Base-by-base conservation (phyloP, 208 protist species). In the Leishmania tropica region DNA sequence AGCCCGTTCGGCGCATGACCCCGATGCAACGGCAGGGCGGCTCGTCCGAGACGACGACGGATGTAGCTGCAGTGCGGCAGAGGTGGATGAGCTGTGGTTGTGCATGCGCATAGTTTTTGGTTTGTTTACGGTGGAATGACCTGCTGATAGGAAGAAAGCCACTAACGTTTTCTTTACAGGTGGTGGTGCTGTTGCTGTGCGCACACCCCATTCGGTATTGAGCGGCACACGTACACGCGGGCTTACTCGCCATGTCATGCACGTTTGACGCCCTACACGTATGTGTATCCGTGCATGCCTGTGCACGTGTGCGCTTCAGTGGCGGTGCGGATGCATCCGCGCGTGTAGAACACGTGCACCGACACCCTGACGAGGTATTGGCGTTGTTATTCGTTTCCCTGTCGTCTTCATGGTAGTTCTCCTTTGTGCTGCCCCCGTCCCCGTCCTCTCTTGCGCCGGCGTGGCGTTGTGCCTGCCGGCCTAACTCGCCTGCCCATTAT, bases 221-320 rank as follows among this genome's bases (percentile, higher is more conserved):
- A 21, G 37, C 15, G 35, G 11, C 17, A 31, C 37, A n/a, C 65
- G 13, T 19, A 21, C 37, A 71, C 37, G 65, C 17, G 40, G 37
- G 24, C 65, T 4, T 11, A 71, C 65, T n/a, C 15, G 21, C 37
- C 8, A 28, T 45, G n/a, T 45, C 37, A 24, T 37, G 13, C 5
- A 71, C 31, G 10, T 47, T 48, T 7, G 37, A 1, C 37, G 3
- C 37, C 51, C 19, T 76, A 15, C 45, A 28, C 60, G 58, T 68
- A 72, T 71, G 40, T 58, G 45, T 71, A 3, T 79, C 28, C 73
- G 7, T 77, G 64, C 58, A 42, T 72, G 19, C 79, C n/a, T 77
- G 21, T 78, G 40, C 48, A 74, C 68, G 31, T 81, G 15, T 79
- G 51, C 51, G 15, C 51, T 54, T 19, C 51, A 54, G 15, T 19